Evolutionary conservation across 306 rosid species (phyloP).

Genomic region (Vicia faba): DNA sequence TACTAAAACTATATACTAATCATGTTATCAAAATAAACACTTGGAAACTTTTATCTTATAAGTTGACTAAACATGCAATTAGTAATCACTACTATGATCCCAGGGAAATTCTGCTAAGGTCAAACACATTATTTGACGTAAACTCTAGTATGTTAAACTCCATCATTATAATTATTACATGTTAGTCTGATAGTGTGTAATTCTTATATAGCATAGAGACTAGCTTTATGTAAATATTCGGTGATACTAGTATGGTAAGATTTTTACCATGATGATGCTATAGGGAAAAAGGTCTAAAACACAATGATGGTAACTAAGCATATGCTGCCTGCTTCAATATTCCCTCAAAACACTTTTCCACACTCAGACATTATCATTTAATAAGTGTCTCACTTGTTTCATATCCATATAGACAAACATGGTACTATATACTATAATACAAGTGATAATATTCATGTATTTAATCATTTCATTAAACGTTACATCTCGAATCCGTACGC

Average conservation of each 20-base stretch:
- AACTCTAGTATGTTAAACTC: background rate
- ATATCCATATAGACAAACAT: background rate
- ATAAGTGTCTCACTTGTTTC: slow-evolving; percentile 12
- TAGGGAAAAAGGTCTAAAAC: slow-evolving; percentile 30
- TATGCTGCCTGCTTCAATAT: slow-evolving; percentile 43
- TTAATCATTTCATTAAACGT: background rate
- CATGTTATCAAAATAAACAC: background rate
- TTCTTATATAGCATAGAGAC: background rate
- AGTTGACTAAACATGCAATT: background rate
- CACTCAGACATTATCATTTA: slow-evolving; percentile 38
- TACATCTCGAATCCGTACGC: no score
- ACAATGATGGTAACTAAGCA: slow-evolving; percentile 43
- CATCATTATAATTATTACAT: slow-evolving; percentile 4
- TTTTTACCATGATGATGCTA: slow-evolving; percentile 42
- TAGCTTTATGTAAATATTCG: slow-evolving; percentile 28
- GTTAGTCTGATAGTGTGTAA: background rate
- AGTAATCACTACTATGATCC: background rate
- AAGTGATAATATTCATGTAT: background rate
- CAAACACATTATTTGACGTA: slow-evolving; percentile 16
- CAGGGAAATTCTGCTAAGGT: background rate
- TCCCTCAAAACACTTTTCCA: slow-evolving; percentile 33
- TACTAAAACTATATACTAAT: background rate
- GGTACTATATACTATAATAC: background rate
- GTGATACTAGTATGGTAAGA: slow-evolving; percentile 34
- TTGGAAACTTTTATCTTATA: background rate